A percentile compares a stretch with the other conserved stretches of the same genome.
Conservation (phyloP, 768 basidiomycete genomes). For the Gymnopilus dilepis region DNA sequence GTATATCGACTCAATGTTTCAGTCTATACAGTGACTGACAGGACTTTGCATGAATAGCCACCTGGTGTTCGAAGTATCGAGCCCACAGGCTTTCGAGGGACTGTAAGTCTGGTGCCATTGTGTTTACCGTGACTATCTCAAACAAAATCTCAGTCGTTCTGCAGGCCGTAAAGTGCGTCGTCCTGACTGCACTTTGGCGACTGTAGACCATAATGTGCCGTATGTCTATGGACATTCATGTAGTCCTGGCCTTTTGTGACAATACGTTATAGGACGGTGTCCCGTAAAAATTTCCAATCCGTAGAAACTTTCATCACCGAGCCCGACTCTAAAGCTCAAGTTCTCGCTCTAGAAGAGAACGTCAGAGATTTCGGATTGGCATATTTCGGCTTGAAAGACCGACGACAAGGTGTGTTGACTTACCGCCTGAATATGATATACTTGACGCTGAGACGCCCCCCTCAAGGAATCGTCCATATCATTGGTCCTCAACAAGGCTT, state of each 20-base stretch:
- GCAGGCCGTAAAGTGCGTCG: slow-evolving; percentile 80
- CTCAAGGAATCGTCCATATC: slow-evolving; percentile 87
- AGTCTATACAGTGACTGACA: neutral
- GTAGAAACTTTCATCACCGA: slow-evolving; percentile 79
- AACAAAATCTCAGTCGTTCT: slow-evolving; percentile 54
- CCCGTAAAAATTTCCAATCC: slow-evolving; percentile 75
- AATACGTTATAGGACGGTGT: slow-evolving; percentile 56
- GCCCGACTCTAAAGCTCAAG: slow-evolving; percentile 86
- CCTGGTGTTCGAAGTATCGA: slow-evolving; percentile 91
- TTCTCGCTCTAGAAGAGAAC: slow-evolving; percentile 83
- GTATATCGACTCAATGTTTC: too few relatives aligned
- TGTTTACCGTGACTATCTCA: slow-evolving; percentile 14
- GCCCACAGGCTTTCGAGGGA: slow-evolving; percentile 91
- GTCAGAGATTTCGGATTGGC: slow-evolving; percentile 91
- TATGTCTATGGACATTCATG: slow-evolving; percentile 48
- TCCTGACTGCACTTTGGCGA: slow-evolving; percentile 88
- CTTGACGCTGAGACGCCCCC: too few relatives aligned
- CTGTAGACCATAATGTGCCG: slow-evolving; percentile 90
- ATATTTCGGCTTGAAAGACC: slow-evolving; percentile 90
- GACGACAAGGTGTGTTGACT: slow-evolving; percentile 69
- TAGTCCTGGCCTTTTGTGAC: too few relatives aligned
- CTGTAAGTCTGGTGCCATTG: slow-evolving; percentile 49
- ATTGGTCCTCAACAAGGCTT: slow-evolving; percentile 96
- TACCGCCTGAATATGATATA: neutral
- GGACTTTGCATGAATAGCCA: slow-evolving; percentile 39